A percentile compares a stretch with the other conserved stretches of the same genome.
These are phyloP conservation scores for Hypoxylon sp. DNA, from an alignment of 2,329 filamentous ascomycete species.

Conservation along the genomic window DNA sequence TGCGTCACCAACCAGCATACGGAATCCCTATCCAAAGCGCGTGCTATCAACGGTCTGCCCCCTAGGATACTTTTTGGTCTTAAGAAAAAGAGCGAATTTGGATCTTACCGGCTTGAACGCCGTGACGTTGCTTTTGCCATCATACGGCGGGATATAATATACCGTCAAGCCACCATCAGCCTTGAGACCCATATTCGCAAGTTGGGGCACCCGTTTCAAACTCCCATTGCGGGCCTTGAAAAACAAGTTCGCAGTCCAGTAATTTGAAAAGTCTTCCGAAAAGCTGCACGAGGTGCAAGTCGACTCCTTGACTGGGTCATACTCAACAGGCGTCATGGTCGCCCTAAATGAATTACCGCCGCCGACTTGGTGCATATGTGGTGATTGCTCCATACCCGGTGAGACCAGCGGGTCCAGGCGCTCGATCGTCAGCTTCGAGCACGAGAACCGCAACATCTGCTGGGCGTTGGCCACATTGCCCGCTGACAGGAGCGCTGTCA, in stretches of 20 bases:
- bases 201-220: constrained; percentile 51
- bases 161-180: constrained; percentile 49
- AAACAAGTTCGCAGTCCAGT: constrained; percentile 56
- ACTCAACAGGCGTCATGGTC: constrained; percentile 33
- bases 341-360: constrained; percentile 61
- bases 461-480: constrained; percentile 27
- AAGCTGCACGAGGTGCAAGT: constrained; percentile 43
- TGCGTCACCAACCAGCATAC: constrained; percentile 60
- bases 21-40: constrained; percentile 53
- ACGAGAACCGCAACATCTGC: constrained; percentile 55
- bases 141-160: constrained; percentile 44
- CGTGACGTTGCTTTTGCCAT: constrained; percentile 56
- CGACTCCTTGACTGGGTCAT: constrained; percentile 35
- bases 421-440: constrained; percentile 64
- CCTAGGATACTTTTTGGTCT: background rate
- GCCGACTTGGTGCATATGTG: constrained; percentile 68
- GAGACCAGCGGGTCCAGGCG: constrained; percentile 46
- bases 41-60: background rate
- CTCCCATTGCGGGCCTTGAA: constrained; percentile 53
- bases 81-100: background rate
- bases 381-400: constrained; percentile 61
- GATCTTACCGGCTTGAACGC: constrained; percentile 57
- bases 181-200: constrained; percentile 50
- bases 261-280: constrained; percentile 53
- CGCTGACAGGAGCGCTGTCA: constrained; percentile 25